Percentiles rank a stretch among this genome's conserved stretches.
These are phyloP conservation scores for Fusarium phyllophilum DNA, from an alignment of 2,329 filamentous ascomycete genomes.

Conservation along the genomic window DNA sequence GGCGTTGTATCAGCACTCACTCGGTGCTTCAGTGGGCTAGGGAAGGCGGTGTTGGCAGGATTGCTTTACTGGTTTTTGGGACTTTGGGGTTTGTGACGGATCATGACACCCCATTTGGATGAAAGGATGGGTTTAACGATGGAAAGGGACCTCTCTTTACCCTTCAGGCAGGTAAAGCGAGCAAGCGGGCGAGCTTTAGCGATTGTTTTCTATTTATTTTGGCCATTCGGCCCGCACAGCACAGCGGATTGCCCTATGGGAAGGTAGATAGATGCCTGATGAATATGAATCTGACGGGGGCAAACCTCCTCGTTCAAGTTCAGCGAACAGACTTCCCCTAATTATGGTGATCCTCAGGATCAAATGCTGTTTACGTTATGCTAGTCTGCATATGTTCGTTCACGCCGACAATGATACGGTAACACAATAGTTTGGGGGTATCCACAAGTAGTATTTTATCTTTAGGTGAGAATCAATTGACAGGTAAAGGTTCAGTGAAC, in stretches of 20 bases:
- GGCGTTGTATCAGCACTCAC: constrained; percentile 44
- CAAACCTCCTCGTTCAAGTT: not conserved
- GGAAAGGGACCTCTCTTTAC: constrained; percentile 7
- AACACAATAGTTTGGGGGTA: not conserved
- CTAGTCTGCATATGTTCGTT: not conserved
- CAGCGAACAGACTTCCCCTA: not conserved
- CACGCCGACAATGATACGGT: not conserved
- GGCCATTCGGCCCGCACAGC: constrained; percentile 13
- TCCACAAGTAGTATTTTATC: not conserved
- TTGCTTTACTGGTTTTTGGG: constrained; percentile 38
- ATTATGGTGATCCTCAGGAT: not conserved
- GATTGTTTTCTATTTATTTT: constrained; percentile 26
- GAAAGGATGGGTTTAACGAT: constrained; percentile 31
- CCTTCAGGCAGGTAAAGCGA: constrained; percentile 17
- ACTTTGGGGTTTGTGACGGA: constrained; percentile 17
- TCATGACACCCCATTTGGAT: constrained; percentile 29
- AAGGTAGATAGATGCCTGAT: constrained; percentile 17
- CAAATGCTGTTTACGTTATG: not conserved
- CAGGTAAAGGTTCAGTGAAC: not conserved
- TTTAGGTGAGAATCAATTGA: not conserved
- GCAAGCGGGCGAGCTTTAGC: constrained; percentile 25
- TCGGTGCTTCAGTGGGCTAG: constrained; percentile 37
- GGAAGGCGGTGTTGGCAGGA: constrained; percentile 39
- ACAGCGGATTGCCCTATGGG: not conserved
- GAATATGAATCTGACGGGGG: constrained; percentile 22